These are phyloP conservation scores for Globisporangium alternatum DNA, from an alignment of 352 stramenopile species.

Conservation along the genomic window DNA sequence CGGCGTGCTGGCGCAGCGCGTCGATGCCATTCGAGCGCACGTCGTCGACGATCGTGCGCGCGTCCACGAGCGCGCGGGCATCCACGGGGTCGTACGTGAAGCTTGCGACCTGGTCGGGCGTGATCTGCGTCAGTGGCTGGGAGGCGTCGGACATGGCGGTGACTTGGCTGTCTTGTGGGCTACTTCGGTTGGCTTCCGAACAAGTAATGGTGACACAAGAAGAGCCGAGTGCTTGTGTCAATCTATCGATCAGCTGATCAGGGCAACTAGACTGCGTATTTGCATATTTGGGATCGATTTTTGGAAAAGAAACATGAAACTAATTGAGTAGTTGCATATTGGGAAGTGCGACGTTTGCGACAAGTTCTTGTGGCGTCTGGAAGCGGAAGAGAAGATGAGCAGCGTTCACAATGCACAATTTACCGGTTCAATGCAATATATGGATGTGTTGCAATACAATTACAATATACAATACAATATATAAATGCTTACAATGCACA, in stretches of 20 bases:
- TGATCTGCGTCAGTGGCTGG: constrained; percentile 65
- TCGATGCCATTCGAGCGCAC: constrained; percentile 42
- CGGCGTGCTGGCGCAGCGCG: constrained; percentile 54
- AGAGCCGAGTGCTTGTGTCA: no score
- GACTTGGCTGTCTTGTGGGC: background rate
- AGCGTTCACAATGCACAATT: no score
- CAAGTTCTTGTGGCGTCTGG: no score
- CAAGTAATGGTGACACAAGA: constrained; percentile 2
- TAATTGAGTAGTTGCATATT: no score
- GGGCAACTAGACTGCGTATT: background rate
- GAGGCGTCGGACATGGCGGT: constrained; percentile 24
- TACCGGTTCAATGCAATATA: no score
- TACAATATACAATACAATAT: no score
- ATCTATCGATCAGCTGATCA: background rate
- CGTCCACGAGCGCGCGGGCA: constrained; percentile 50
- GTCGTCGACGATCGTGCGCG: constrained; percentile 67
- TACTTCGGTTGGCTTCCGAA: constrained; percentile 7
- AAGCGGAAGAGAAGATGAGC: no score
- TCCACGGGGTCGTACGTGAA: constrained; percentile 85
- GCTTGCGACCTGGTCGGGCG: constrained; percentile 56
- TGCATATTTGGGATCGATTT: no score
- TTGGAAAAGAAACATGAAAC: no score
- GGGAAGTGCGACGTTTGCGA: no score
- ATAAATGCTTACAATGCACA: no score
- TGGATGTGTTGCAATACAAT: no score